Percentiles rank a stretch among this genome's conserved stretches.
phyloP scores from a whole-genome alignment of 106 monocot genomes.

The Acanthochlamys bracteata region DNA sequence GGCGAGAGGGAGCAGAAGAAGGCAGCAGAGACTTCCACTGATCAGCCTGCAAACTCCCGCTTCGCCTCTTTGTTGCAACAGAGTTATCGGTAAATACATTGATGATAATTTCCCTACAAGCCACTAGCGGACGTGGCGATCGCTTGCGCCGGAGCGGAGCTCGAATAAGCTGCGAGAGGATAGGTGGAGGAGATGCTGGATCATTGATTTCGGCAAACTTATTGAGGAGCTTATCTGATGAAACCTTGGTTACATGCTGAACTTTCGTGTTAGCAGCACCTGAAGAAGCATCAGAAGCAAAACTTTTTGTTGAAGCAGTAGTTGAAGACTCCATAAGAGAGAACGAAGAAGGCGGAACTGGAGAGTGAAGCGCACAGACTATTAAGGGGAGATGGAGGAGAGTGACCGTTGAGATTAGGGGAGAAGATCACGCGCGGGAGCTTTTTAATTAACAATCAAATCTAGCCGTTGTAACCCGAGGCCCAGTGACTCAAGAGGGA shows the following conservation, averaged over 20 bases:
- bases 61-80: conserved; percentile 5
- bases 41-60: conserved; percentile 17
- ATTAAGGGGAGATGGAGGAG: conserved; percentile 11
- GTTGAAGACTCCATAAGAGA: conserved; percentile 4
- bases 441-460: too few relatives aligned
- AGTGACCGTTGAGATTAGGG: neutral
- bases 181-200: neutral
- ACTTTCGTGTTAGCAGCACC: neutral
- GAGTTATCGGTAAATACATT: neutral
- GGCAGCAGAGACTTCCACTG: conserved; percentile 43
- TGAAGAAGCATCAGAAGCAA: conserved; percentile 1
- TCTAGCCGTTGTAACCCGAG: too few relatives aligned
- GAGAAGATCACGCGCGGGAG: too few relatives aligned
- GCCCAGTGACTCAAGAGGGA: too few relatives aligned
- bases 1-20: conserved; percentile 1
- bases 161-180: conserved; percentile 1
- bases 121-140: conserved; percentile 23
- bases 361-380: conserved; percentile 11
- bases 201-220: conserved; percentile 66
- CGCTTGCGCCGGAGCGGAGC: conserved; percentile 14
- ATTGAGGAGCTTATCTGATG: conserved; percentile 75
- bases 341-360: neutral
- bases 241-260: conserved; percentile 62
- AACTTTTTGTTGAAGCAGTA: conserved; percentile 1
- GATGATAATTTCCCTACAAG: conserved; percentile 8